Base-by-base conservation (phyloP, 2,329 filamentous ascomycete species). In the Aspergillus brunneoviolaceus region DNA sequence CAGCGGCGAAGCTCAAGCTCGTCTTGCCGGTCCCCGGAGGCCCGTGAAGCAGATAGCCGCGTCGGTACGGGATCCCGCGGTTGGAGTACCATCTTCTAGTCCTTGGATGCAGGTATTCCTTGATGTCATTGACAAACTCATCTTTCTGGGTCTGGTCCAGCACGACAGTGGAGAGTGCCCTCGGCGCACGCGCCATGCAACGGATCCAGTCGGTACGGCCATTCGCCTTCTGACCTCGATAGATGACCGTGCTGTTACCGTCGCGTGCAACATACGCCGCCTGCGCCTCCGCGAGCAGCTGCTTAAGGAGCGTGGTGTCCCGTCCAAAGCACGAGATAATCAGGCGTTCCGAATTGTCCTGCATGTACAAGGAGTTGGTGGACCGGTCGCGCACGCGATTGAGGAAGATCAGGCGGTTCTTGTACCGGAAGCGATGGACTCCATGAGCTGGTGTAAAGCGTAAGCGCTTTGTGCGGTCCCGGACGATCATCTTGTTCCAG, bases 1-100 rank as follows among this genome's bases (percentile, higher is more conserved):
- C 88, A 53, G 90, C 80, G 0, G 89, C 89, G 48, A 91, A 82
- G 63, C 85, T 88, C 1, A 92, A 80, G 50, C 87, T 89, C 49
- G 86, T 89, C 75, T 94, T 95, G 14, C 91, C 90, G 0, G 90
- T 93, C 0, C 91, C 90, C 0, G 90, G 90, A 0, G 91, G 90
- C 0, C 92, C 92, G 64, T 93, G 82, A 16, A 96, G 85, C 0
- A 96, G 83, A 69, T 95, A 96, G 0, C 92, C 92, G 4, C 92
- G 84, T 14, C 92, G 85, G 72, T 96, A 96, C 0, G 92, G 92
- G 31, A 96, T 94, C 0, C 92, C 92, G 6, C 91, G 84, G 65
- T 91, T 89, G 0, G 88, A 70, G 51, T 96, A 96, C 91, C 91
- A 96, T n/a, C 87, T 64, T 2, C 79, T 76, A 16, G 78, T 82